Evolutionary conservation across 2,329 filamentous ascomycete genomes (phyloP), one percentile per base, ranked within the genome.

Genomic region (Apiospora koreana): DNA sequence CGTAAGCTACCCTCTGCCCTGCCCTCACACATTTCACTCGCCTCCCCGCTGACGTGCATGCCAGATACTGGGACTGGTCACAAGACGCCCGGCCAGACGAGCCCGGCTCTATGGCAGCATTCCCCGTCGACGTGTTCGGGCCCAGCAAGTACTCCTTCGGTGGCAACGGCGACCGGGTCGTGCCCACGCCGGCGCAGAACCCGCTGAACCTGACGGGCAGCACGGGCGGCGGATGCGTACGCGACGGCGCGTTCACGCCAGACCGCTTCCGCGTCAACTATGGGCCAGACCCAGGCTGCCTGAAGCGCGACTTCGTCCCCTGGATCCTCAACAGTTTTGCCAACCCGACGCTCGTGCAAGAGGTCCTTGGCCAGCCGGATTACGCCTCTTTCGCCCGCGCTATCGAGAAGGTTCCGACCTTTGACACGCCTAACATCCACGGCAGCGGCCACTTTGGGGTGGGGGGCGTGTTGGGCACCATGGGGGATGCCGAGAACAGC

Each of bases 21-120:
- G 28, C 12, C 3, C 50, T 18, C 2, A 35, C 3, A 9, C 50
- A 9, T 1, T 28, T 2, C 48, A 14, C 50, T 2, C 8, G 31
- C 25, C 1, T n/a, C 23, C 31, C 18, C 16, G 7, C 54, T 35
- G 23, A 46, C 41, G 0, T n/a, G 2, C 6, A 9, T 14, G 3
- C 4, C n/a, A 69, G 58, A 1, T 69, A 69, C 43, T 69, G 68
- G 68, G 58, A 69, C 65, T 69, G 68, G 68, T 69, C 68, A 3
- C 41, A 21, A 10, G 68, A 69, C 35, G 68, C 62, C n/a, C 38
- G 28, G 2, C 23, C 68, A 1, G 25, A 48, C 25, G 46, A 69
- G 1, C 31, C 42, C 8, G 23, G n/a, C 58, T 65, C 54, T 23
- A 38, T 35, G 9, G 31, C 58, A 0, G 31, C 62, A 1, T 69